Base-by-base conservation (phyloP, 2,329 filamentous ascomycete species). In the Cladosporium sp. region DNA sequence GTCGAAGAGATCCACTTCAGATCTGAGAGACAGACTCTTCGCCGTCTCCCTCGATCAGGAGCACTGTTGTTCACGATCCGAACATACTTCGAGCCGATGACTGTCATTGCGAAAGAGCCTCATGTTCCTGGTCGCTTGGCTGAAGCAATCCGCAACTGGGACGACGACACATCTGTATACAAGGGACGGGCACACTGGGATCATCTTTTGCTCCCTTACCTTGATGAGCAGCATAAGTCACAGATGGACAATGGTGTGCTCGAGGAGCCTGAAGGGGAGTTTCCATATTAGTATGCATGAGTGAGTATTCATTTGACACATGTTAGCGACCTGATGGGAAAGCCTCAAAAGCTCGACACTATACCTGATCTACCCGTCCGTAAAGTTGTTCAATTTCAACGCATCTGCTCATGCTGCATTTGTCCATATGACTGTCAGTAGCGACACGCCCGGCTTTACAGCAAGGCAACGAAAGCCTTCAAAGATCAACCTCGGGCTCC, bases 51-150 rank as follows among this genome's bases (percentile, higher is more conserved):
- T 8, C 52, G 52, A 15, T 47, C 52, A 2, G 40, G 40, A 19
- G 52, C 52, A 6, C 32, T 55, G 19, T 47, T 55, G 52, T 55
- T 55, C 32, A 55, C 52, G 7, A 47, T 55, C 9, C 52, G 52
- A 5, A 55, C 52, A 10, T 55, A 55, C 19, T 55, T 55, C 32
- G 52, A 55, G 15, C 52, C 52, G 2, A 47, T 55, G 40, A 47
- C 34, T 15, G 9, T 19, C 3, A 55, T 55, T 13, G 52, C 52
- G 3, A 45, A 28, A 47, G 52, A 55, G 22, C 52, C 52, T 19
- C 40, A 55, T 15, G 52, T 55, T 2, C 52, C 52, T 13, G 52
- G 52, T 1, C 52, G 52, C 1, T 34, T 55, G 32, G 52, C 52
- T 8, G 52, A 55, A 47, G 40, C 52, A 19, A 47, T 55, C 6